phyloP scores from a whole-genome alignment of 345 rosid genomes.

The Salix arbutifolia region DNA sequence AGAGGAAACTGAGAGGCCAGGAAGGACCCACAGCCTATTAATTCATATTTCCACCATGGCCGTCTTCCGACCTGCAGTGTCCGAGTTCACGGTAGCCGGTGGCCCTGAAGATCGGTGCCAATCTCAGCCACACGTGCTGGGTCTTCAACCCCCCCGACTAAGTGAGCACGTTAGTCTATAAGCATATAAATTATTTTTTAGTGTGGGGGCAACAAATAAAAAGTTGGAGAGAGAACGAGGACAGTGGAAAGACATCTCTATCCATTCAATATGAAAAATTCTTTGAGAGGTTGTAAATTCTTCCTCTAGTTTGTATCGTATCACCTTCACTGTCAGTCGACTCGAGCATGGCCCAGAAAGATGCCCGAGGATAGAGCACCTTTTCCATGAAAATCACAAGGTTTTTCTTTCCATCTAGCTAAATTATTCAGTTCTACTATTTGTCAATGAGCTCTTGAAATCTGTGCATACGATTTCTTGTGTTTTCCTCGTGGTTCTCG shows the following conservation, averaged over 20 bases:
- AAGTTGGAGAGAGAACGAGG: background rate
- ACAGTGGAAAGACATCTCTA: background rate
- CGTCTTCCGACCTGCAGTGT: background rate
- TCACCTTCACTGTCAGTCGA: background rate
- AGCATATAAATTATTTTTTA: too few relatives aligned
- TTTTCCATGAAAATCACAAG: background rate
- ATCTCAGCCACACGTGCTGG: slow-evolving; percentile 6
- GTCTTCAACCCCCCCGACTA: background rate
- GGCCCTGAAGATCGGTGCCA: background rate
- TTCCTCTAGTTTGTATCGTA: background rate
- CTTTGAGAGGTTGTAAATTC: background rate
- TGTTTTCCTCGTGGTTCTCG: too few relatives aligned
- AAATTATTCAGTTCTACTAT: too few relatives aligned
- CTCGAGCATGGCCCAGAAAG: background rate
- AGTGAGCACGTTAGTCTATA: too few relatives aligned
- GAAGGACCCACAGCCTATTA: slow-evolving; percentile 6
- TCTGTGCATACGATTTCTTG: background rate
- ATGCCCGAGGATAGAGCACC: background rate
- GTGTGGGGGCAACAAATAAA: background rate
- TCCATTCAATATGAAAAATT: background rate
- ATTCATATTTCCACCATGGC: slow-evolving; percentile 3
- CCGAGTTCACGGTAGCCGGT: slow-evolving; percentile 3
- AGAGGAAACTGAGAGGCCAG: background rate
- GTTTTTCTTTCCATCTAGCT: background rate
- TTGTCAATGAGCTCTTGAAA: background rate